Evolutionary conservation across 1,139 yeast genomes (phyloP).

Genomic region (Dujonia santamariae): DNA sequence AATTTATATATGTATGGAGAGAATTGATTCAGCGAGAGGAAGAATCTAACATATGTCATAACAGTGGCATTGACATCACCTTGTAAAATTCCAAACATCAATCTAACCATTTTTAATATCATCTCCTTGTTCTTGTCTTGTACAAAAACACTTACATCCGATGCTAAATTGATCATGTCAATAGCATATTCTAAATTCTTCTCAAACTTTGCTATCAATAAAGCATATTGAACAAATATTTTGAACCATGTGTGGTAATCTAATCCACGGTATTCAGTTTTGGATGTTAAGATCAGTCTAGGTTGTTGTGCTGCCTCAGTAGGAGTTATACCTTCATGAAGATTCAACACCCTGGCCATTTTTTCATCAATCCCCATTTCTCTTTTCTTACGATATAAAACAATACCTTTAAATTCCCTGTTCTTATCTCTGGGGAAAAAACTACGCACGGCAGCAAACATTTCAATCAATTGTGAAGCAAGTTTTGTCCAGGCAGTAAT

Average conservation of each 20-base stretch:
- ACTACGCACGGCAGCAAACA: slow-evolving; percentile 71
- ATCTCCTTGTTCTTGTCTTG: slow-evolving; percentile 56
- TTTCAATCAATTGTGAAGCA: slow-evolving; percentile 79
- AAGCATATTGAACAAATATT: slow-evolving; percentile 73
- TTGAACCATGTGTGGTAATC: slow-evolving; percentile 81
- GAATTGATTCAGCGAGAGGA: slow-evolving; percentile 71
- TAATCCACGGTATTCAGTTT: slow-evolving; percentile 67
- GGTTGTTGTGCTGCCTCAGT: slow-evolving; percentile 27
- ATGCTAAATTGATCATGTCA: slow-evolving; percentile 70
- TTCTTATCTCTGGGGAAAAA: slow-evolving; percentile 78
- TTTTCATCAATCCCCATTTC: slow-evolving; percentile 69
- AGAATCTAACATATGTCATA: slow-evolving; percentile 53
- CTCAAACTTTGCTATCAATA: slow-evolving; percentile 62
- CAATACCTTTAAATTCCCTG: slow-evolving; percentile 64
- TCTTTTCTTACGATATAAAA: slow-evolving; percentile 57
- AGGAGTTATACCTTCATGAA: slow-evolving; percentile 60
- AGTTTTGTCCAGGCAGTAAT: slow-evolving; percentile 78
- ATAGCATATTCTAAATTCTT: slow-evolving; percentile 61
- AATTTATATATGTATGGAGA: slow-evolving; percentile 65
- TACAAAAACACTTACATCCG: slow-evolving; percentile 70
- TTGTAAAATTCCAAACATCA: slow-evolving; percentile 59
- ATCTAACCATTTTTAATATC: slow-evolving; percentile 58
- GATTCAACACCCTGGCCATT: slow-evolving; percentile 61
- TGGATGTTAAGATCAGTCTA: slow-evolving; percentile 40
- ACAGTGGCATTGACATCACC: slow-evolving; percentile 50